Base-by-base conservation (phyloP, 495 filamentous ascomycete genomes). In the Letharia columbiana region DNA sequence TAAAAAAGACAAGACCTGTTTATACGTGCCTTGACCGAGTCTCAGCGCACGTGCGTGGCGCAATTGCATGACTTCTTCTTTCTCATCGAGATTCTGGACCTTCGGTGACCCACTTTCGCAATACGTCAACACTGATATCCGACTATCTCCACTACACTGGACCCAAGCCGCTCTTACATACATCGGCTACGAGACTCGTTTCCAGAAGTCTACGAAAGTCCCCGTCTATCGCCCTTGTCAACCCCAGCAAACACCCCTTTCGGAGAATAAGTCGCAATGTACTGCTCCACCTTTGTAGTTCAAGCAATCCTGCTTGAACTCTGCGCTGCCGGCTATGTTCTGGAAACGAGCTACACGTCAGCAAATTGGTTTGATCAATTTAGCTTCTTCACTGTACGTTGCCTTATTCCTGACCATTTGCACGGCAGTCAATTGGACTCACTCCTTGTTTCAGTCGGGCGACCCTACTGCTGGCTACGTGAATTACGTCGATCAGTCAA, bases 401-500 rank as follows among this genome's bases (percentile, higher is more conserved):
- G 13, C 52, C 13, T 18, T 35, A 7, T 18, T 33, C 1, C 28
- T 5, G 18, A 17, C 52, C 13, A 3, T 13, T 28, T 35, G 28
- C 15, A 56, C 18, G 9, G 28, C 13, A 17, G 28, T 9, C 31
- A 35, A 18, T 6, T 35, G 31, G 28, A 56, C 31, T 56, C 12
- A 56, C 28, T 18, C 52, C 31, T 17, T 35, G 31, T 56, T 13
- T 17, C 31, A 56, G 52, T 56, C 52, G 0, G 31, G 12, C 28
- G 71, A 73, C 56, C 71, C 71, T 35, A 73, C 71, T 11, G 56
- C 65, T 7, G 71, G 71, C 40, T 72, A 70, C 45, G 71, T 73
- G 31, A 68, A 85, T 63, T 92, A 90, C 73, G 75, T 85, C 63
- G 79, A 85, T 70, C 76, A 80, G 35, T 59, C 66, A 33, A 81